A percentile compares a stretch with the other conserved stretches of the same genome.
Conservation (phyloP, 768 basidiomycete genomes). For the Lactifluus pinguis region DNA sequence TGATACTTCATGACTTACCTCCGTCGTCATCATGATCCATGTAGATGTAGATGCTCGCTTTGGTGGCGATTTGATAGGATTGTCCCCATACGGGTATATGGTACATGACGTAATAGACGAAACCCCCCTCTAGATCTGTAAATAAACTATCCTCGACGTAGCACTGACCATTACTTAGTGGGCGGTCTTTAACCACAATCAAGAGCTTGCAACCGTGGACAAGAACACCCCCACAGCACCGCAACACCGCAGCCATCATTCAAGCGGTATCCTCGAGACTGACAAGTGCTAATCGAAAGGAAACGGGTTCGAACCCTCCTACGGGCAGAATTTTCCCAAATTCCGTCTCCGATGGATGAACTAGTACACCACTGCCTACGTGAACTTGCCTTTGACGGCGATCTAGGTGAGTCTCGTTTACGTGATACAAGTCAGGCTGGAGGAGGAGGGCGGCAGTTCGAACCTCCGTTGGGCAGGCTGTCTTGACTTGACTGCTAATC, state of each 20-base stretch:
- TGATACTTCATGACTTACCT: constrained; percentile 23
- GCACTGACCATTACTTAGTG: not conserved
- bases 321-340: constrained; percentile 1
- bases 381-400: constrained; percentile 85
- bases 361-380: constrained; percentile 76
- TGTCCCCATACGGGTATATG: not conserved
- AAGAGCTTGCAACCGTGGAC: not conserved
- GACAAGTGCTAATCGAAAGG: not conserved
- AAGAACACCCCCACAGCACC: too few relatives aligned
- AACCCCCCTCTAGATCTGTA: not conserved
- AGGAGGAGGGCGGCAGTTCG: constrained; percentile 14
- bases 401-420: constrained; percentile 57
- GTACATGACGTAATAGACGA: constrained; percentile 1
- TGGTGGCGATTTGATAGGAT: not conserved
- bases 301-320: constrained; percentile 6
- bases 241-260: too few relatives aligned
- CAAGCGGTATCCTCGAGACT: not conserved
- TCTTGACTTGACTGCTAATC: not conserved
- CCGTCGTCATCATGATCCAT: not conserved
- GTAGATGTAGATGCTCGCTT: constrained; percentile 1
- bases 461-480: constrained; percentile 2
- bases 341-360: constrained; percentile 54
- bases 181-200: not conserved
- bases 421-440: not conserved
- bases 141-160: not conserved